A percentile compares a stretch with the other conserved stretches of the same genome.
Evolutionary conservation across 73 alveolate species (phyloP).

Genomic region (Paramecium caudatum): DNA sequence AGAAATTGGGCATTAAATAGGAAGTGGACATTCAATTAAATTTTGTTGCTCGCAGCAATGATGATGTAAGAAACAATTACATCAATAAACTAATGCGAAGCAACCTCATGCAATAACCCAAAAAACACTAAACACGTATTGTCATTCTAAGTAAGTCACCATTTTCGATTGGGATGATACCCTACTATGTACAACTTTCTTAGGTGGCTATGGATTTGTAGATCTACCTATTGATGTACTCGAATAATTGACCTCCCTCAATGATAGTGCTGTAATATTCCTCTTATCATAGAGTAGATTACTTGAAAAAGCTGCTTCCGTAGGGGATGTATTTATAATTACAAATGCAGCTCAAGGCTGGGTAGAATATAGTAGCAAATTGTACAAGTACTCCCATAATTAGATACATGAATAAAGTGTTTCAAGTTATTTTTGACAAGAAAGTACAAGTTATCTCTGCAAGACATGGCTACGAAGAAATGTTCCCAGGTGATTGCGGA

Average conservation of each 20-base stretch:
- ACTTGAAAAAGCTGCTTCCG: constrained; percentile 67
- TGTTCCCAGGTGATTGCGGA: constrained; percentile 93
- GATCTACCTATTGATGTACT: constrained; percentile 64
- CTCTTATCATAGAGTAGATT: constrained; percentile 54
- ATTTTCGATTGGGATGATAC: constrained; percentile 99
- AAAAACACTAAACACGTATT: constrained; percentile 70
- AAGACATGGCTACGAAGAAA: constrained; percentile 95
- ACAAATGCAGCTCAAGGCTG: constrained; percentile 99
- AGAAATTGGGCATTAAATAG: neutral
- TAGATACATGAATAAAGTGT: constrained; percentile 67
- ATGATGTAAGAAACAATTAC: constrained; percentile 52
- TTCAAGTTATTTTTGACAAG: constrained; percentile 40
- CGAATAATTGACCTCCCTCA: constrained; percentile 69
- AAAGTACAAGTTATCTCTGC: constrained; percentile 91
- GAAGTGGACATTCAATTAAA: neutral
- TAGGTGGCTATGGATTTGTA: constrained; percentile 76
- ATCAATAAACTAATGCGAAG: constrained; percentile 40
- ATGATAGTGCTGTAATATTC: constrained; percentile 69
- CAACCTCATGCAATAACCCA: constrained; percentile 57
- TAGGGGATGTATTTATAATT: constrained; percentile 92
- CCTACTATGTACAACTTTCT: constrained; percentile 94
- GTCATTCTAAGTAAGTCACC: constrained; percentile 77
- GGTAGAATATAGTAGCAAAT: constrained; percentile 94
- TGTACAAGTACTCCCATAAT: constrained; percentile 4
- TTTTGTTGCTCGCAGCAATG: constrained; percentile 16